Percentiles rank a stretch among this genome's conserved stretches.
phyloP scores from a whole-genome alignment of 176 grass and related monocot genomes.

The Oropetium thomaeum region DNA sequence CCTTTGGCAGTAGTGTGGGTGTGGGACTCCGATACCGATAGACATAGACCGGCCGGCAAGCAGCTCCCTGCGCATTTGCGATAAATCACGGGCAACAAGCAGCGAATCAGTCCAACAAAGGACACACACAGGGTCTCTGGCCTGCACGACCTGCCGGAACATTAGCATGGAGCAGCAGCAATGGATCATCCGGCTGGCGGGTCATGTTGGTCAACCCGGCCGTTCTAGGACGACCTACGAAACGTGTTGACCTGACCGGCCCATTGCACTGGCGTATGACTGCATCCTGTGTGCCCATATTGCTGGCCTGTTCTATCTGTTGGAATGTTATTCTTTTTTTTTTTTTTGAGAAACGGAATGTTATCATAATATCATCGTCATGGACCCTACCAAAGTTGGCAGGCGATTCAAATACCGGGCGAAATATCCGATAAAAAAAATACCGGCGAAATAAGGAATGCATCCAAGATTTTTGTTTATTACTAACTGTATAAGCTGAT shows the following conservation, averaged over 20 bases:
- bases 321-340: no score
- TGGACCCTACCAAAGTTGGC: not conserved
- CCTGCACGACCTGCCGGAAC: not conserved
- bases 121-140: not conserved
- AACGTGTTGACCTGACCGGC: slow-evolving; percentile 18
- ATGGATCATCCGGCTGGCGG: not conserved
- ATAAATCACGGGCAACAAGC: not conserved
- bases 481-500: no score
- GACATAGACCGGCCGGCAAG: not conserved
- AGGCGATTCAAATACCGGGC: not conserved
- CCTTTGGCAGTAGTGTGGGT: not conserved
- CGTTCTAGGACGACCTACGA: not conserved
- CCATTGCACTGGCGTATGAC: not conserved
- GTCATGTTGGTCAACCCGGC: not conserved
- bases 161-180: not conserved
- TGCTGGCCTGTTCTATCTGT: not conserved
- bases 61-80: not conserved
- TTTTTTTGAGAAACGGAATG: no score
- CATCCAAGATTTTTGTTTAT: not conserved
- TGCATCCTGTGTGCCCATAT: not conserved
- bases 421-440: no score
- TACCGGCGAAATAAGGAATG: no score
- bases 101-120: not conserved
- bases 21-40: no score
- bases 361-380: not conserved